Evolutionary conservation across 805 yeast species (phyloP), one percentile per base, ranked within the genome.

Genomic region (Kodamaea kaohsiungensis): DNA sequence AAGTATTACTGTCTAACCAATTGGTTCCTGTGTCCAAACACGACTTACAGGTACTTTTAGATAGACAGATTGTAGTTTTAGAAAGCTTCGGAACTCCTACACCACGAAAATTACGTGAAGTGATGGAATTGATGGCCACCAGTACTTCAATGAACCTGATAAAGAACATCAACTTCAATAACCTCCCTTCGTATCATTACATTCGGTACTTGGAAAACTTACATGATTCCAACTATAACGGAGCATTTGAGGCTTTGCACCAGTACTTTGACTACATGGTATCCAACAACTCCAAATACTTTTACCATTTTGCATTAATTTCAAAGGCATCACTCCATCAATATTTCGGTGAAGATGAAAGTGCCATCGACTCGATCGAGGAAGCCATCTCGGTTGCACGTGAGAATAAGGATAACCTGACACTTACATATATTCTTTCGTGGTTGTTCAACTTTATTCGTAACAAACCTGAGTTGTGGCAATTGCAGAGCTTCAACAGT

Each of bases 331-430:
- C 88, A 0, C 70, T 89, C 42, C 91, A 89, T 59, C 85, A 87
- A 18, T 81, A 80, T 50, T 88, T 87, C 65, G 84, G 85, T 27
- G 84, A 85, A 53, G 80, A 81, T 57, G 78, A 78, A 10, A 87
- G 87, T 55, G 96, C 97, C 0, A 66, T 90, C 12, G 78, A 86
- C 58, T 87, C 96, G 1, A 88, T 91, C 7, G 90, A 88, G 57
- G 97, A 91, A 66, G 95, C 97, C 0, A 87, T 91, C 2, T 77
- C 88, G 6, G 91, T 91, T 2, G 97, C 97, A 0, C 75, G 97
- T 59, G 97, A 91, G 62, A 86, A 87, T 61, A 85, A 85, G 57
- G 97, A 92, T 66, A 77, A 82, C 53, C 75, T 79, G 12, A 89
- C 96, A 22, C 75, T 91, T 43, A 87, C 89, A 25, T 85, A 85